These are phyloP conservation scores for Cladosporium sp. DNA, from an alignment of 2,329 filamentous ascomycete species.

Conservation along the genomic window DNA sequence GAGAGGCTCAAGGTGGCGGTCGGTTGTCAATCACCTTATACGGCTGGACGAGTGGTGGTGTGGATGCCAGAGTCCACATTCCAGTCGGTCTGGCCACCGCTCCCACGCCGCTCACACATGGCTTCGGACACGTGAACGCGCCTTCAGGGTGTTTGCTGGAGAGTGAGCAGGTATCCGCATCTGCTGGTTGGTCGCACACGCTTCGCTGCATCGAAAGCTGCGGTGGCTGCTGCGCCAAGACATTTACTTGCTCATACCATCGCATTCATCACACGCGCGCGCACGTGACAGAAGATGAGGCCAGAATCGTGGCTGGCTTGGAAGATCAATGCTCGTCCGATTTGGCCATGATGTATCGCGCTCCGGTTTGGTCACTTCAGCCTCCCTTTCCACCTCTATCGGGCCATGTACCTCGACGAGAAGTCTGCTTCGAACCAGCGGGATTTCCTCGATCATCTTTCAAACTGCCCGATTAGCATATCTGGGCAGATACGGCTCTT, in stretches of 20 bases:
- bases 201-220: background rate
- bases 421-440: too few species aligned
- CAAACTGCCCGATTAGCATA: too few species aligned
- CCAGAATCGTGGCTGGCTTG: too few species aligned
- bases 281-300: too few species aligned
- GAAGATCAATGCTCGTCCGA: too few species aligned
- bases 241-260: conserved; percentile 7
- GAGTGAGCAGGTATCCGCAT: conserved; percentile 1
- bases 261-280: background rate
- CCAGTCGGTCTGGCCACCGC: conserved; percentile 4
- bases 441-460: too few species aligned
- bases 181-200: background rate
- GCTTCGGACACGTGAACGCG: background rate
- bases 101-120: background rate
- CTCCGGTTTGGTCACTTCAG: too few species aligned
- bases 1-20: background rate
- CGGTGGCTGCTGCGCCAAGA: conserved; percentile 10
- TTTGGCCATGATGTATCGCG: too few species aligned
- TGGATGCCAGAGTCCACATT: background rate
- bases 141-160: background rate
- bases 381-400: too few species aligned
- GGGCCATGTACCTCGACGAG: too few species aligned
- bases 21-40: background rate
- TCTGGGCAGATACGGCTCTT: too few species aligned
- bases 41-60: background rate